Percentiles rank a stretch among this genome's conserved stretches.
Conservation (phyloP, 805 yeast genomes). For the Kluyveromyces dobzhanskii region DNA sequence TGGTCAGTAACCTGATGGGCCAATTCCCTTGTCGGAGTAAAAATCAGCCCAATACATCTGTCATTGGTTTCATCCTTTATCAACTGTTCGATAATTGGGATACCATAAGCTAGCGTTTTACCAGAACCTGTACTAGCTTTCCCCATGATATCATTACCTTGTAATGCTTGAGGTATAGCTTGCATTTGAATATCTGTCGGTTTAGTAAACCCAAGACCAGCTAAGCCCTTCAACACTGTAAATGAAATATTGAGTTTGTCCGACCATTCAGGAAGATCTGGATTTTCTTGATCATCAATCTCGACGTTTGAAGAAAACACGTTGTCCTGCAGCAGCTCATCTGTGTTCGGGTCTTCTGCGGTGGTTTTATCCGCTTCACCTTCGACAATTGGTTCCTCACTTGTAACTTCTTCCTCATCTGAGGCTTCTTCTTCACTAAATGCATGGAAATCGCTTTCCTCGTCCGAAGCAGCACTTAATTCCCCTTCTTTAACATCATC, state of each 20-base stretch:
- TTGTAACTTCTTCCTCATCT: slow-evolving; percentile 17
- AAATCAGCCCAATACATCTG: slow-evolving; percentile 65
- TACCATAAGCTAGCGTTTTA: slow-evolving; percentile 91
- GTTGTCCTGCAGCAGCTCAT: slow-evolving; percentile 19
- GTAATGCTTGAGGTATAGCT: slow-evolving; percentile 65
- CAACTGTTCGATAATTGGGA: slow-evolving; percentile 75
- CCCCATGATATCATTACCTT: slow-evolving; percentile 80
- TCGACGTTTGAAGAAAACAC: slow-evolving; percentile 20
- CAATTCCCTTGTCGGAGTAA: slow-evolving; percentile 94
- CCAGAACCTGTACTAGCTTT: slow-evolving; percentile 98
- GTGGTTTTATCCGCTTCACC: background rate
- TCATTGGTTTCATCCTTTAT: slow-evolving; percentile 16
- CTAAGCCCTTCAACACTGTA: slow-evolving; percentile 54
- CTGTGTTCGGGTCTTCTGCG: slow-evolving; percentile 21
- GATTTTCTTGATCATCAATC: slow-evolving; percentile 28
- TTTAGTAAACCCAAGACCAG: slow-evolving; percentile 43
- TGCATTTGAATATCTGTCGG: slow-evolving; percentile 83
- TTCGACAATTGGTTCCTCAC: slow-evolving; percentile 14
- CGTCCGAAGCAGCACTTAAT: slow-evolving; percentile 19
- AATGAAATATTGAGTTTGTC: slow-evolving; percentile 38
- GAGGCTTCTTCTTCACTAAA: slow-evolving; percentile 16
- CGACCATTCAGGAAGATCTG: slow-evolving; percentile 57
- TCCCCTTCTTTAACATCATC: slow-evolving; percentile 28
- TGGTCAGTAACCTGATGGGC: slow-evolving; percentile 91
- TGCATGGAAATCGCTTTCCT: slow-evolving; percentile 16